Evolutionary conservation across 768 basidiomycete species (phyloP), one percentile per base, ranked within the genome.

Genomic region (Termitomyces sp.): DNA sequence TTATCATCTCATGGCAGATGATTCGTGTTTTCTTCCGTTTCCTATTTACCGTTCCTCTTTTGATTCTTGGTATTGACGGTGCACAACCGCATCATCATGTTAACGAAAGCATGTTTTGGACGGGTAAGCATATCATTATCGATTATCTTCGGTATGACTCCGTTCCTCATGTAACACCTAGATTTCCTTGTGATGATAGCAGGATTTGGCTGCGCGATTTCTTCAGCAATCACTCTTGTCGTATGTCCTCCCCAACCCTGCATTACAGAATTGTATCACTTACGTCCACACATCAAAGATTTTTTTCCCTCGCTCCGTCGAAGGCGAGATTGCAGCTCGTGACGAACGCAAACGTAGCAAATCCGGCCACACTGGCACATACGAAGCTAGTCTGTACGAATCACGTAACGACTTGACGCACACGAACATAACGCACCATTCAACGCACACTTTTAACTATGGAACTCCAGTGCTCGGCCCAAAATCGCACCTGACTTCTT

Each of bases 231-330:
- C 58, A 93, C 90, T 0, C 80, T 93, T 22, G 79, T 90, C 44
- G 89, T 90, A 71, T 55, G 77, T 71, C 48, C 47, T 18, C 8
- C 47, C 16, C 14, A 57, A 49, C 3, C 10, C 27, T 36, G 18
- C 30, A 20, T 27, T 54, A 40, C 8, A 22, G 32, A 22, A 9
- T 36, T 40, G 9, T 43, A 30, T 39, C 36, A 59, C n/a, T 48
- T 5, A 16, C 3, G 12, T 33, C 10, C 6, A 9, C 26, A 8
- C 26, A 37, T n/a, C 45, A 46, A 60, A 91, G 89, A 88, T 92
- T 36, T 93, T 93, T 78, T 93, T 92, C 75, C 91, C 91, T 53
- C 87, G 91, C 37, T 88, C 87, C 5, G 79, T 87, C 44, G 80
- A 88, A 69, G 74, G 79, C 20, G 88, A 89, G 70, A 85, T 88